A percentile compares a stretch with the other conserved stretches of the same genome.
Conservation (phyloP, 176 grass and related monocot species). For the Rhynchospora breviuscula region DNA sequence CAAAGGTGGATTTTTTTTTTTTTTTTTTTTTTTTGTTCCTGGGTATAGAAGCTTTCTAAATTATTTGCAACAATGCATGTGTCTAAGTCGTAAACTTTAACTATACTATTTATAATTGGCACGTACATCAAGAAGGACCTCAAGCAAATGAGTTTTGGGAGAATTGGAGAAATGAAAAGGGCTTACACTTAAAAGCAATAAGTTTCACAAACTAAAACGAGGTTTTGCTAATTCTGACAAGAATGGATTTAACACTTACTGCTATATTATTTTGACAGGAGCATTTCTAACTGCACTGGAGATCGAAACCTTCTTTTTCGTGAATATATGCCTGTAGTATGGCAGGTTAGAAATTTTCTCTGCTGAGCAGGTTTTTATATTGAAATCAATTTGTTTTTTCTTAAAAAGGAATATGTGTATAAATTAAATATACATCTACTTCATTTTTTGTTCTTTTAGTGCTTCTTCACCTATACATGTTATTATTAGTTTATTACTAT, state of each 20-base stretch:
- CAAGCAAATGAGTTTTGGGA: background rate
- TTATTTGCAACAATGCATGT: background rate
- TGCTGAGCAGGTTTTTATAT: background rate
- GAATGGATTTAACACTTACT: background rate
- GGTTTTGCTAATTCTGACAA: background rate
- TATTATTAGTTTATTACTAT: background rate
- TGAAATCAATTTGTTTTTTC: background rate
- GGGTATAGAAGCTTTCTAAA: background rate
- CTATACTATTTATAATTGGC: background rate
- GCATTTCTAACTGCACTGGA: slow-evolving; percentile 8
- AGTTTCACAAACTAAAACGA: background rate
- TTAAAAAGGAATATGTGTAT: background rate
- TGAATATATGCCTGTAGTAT: slow-evolving; percentile 73
- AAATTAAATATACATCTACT: background rate
- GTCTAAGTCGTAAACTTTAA: background rate
- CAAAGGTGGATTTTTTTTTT: slow-evolving; percentile 39
- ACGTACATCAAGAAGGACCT: slow-evolving; percentile 1
- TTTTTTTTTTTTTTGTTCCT: background rate
- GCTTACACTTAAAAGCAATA: background rate
- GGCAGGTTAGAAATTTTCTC: slow-evolving; percentile 50
- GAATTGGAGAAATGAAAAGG: background rate
- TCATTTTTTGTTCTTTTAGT: background rate
- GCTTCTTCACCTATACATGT: slow-evolving; percentile 11
- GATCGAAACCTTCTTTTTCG: slow-evolving; percentile 37
- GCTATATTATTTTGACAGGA: slow-evolving; percentile 7